These are phyloP conservation scores for Fallopia convolvulus DNA, from an alignment of 148 eudicot genomes.

Conservation along the genomic window DNA sequence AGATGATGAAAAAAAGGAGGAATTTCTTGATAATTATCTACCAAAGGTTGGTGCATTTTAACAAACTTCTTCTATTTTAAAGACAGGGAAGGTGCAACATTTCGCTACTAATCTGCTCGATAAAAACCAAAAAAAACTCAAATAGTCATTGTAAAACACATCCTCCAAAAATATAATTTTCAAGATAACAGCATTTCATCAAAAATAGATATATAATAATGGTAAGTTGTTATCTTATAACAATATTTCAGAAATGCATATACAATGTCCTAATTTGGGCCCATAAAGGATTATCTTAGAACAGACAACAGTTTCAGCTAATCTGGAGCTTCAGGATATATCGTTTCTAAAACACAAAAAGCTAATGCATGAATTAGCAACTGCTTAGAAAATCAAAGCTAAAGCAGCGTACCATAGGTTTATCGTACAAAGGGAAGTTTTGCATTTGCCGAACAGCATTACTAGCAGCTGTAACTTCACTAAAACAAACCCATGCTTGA, in stretches of 20 bases:
- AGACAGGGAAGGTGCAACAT: not conserved
- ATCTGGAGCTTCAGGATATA: not conserved
- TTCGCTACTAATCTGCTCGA: not conserved
- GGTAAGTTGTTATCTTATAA: not conserved
- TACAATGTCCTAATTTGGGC: not conserved
- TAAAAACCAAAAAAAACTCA: not conserved
- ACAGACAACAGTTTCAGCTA: not conserved
- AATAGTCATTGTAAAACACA: not conserved
- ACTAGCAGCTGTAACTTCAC: constrained; percentile 92
- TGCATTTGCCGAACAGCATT: constrained; percentile 98
- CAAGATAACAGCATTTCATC: not conserved
- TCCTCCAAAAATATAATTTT: not conserved
- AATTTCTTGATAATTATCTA: not conserved
- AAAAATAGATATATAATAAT: not conserved
- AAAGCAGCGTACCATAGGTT: constrained; percentile 61
- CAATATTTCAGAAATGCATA: not conserved
- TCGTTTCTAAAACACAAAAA: not conserved
- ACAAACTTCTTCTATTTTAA: not conserved
- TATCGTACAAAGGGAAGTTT: constrained; percentile 87
- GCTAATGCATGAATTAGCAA: not conserved
- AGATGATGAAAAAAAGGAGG: not conserved
- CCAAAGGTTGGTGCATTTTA: not conserved
- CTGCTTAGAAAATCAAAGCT: not conserved
- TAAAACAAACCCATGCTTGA: constrained; percentile 90
- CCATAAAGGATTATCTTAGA: not conserved